Percentiles rank a stretch among this genome's conserved stretches.
Conservation (phyloP, 2,329 filamentous ascomycete genomes). For the Chaetomium olivaceum region DNA sequence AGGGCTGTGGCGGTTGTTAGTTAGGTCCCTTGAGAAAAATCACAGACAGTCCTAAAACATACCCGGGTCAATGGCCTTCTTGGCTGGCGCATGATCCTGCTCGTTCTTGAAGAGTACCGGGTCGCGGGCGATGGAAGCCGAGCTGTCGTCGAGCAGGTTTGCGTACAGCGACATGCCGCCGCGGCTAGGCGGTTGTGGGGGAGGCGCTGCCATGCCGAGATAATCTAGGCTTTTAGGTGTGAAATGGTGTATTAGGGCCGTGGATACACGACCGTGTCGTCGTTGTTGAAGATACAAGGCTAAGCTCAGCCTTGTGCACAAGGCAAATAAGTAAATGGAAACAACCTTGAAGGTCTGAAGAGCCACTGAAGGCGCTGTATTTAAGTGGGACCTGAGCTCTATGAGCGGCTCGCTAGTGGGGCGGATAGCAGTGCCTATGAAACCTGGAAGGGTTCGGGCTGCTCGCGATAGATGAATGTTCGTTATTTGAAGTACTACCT, state of each 20-base stretch:
- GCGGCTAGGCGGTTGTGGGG: constrained; percentile 28
- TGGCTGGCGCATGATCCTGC: constrained; percentile 52
- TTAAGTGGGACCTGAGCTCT: background rate
- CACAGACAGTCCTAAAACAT: background rate
- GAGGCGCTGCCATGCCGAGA: constrained; percentile 23
- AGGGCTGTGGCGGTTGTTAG: constrained; percentile 55
- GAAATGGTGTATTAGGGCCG: background rate
- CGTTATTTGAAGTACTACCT: background rate
- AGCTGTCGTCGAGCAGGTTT: constrained; percentile 67
- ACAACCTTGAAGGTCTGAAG: background rate
- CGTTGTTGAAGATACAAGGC: background rate
- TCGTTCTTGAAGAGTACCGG: constrained; percentile 70
- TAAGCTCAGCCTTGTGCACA: constrained; percentile 25
- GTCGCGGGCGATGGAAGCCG: constrained; percentile 72
- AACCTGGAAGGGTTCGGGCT: too few species aligned
- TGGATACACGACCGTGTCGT: background rate
- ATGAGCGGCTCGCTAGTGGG: background rate
- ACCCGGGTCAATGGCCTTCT: constrained; percentile 57
- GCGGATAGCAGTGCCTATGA: background rate
- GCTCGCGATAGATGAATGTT: background rate
- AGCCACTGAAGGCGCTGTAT: background rate
- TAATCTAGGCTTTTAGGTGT: background rate
- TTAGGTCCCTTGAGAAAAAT: background rate
- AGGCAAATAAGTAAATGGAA: constrained; percentile 8
- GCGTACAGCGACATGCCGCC: constrained; percentile 76